phyloP scores from a whole-genome alignment of 768 basidiomycete species.

The Phylloporus sp. region DNA sequence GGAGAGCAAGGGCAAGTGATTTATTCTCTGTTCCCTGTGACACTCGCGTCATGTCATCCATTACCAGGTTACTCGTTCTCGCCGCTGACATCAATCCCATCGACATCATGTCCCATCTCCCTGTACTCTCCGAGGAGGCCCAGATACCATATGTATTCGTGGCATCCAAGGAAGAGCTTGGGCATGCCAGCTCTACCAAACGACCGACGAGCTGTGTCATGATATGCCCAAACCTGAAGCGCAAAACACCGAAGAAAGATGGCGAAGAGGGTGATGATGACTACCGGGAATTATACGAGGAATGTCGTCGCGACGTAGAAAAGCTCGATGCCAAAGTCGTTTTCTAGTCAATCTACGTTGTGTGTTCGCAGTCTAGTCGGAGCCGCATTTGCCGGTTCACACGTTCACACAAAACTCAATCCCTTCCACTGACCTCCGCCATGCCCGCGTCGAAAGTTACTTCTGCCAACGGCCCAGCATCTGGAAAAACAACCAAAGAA shows the following conservation, averaged over 20 bases:
- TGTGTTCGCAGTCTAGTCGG: no score
- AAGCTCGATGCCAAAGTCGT: slow-evolving; percentile 68
- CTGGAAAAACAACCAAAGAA: slow-evolving; percentile 14
- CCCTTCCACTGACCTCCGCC: slow-evolving; percentile 18
- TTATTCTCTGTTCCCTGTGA: background rate
- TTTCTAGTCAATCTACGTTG: slow-evolving; percentile 41
- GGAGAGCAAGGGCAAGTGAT: slow-evolving; percentile 86
- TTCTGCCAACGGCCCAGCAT: slow-evolving; percentile 44
- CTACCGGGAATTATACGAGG: slow-evolving; percentile 81
- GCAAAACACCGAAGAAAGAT: slow-evolving; percentile 58
- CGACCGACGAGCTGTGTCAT: slow-evolving; percentile 98
- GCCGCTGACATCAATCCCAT: slow-evolving; percentile 98
- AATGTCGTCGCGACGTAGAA: slow-evolving; percentile 81
- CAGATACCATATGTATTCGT: slow-evolving; percentile 88
- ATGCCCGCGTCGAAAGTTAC: slow-evolving; percentile 50
- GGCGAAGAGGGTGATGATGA: slow-evolving; percentile 73
- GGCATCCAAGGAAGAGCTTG: slow-evolving; percentile 90
- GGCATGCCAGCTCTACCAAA: slow-evolving; percentile 93
- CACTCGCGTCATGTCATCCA: slow-evolving; percentile 3
- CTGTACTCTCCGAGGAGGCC: slow-evolving; percentile 90
- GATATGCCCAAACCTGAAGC: slow-evolving; percentile 80
- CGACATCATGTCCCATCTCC: slow-evolving; percentile 97
- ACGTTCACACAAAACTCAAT: slow-evolving; percentile 16
- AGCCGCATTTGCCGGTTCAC: slow-evolving; percentile 11
- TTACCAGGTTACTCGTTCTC: slow-evolving; percentile 72